phyloP scores from a whole-genome alignment of 2,329 filamentous ascomycete species.

The Aspergillus brasiliensis region DNA sequence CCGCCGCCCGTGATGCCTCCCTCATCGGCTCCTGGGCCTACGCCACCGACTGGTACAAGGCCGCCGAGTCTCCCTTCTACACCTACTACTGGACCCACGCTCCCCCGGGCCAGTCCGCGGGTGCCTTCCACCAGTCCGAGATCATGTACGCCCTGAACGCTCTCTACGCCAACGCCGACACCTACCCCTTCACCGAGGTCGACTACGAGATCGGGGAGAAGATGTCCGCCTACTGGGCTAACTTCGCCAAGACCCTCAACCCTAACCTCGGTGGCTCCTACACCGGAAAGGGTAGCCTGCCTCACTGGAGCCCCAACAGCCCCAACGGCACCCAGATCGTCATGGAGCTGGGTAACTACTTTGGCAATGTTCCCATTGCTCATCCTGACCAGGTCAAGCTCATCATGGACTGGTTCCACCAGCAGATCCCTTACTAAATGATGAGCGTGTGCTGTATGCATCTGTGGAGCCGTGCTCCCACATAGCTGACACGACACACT shows the following conservation, averaged over 20 bases:
- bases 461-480: neutral
- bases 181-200: constrained; percentile 11
- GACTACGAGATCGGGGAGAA: constrained; percentile 21
- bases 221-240: constrained; percentile 40
- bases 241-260: constrained; percentile 36
- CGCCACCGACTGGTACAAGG: constrained; percentile 31
- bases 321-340: constrained; percentile 24
- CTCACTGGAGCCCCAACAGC: constrained; percentile 22
- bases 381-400: constrained; percentile 21
- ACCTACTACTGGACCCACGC: constrained; percentile 44
- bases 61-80: constrained; percentile 31
- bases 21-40: constrained; percentile 32
- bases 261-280: constrained; percentile 26
- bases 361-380: constrained; percentile 24
- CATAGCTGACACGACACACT: neutral
- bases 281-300: constrained; percentile 20
- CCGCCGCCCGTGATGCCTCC: constrained; percentile 29
- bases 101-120: constrained; percentile 36
- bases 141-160: constrained; percentile 44
- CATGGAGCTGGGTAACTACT: constrained; percentile 26
- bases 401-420: constrained; percentile 27
- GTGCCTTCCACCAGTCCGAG: constrained; percentile 43
- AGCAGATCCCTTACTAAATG: constrained; percentile 13
- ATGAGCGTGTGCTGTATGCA: too few species aligned
- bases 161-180: constrained; percentile 34